Base-by-base conservation (phyloP, 805 yeast species). In the Hanseniaspora guilliermondii region DNA sequence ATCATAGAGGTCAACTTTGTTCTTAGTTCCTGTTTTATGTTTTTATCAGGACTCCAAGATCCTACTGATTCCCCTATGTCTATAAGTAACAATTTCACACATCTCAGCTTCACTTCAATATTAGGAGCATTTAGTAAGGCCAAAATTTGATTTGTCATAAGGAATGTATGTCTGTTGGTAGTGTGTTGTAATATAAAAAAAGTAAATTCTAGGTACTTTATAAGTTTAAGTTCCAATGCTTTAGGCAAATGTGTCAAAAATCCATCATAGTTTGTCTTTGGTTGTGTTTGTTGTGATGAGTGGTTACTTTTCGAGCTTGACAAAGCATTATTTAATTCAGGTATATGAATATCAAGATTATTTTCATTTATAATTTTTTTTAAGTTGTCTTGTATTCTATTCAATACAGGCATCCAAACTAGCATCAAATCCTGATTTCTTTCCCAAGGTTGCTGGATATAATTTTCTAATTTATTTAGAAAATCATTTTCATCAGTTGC, bases 321-420 rank as follows among this genome's bases (percentile, higher is more conserved):
- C 2, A 16, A 3, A 38, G 14, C n/a, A 12, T 38, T 46, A 16
- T 44, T 36, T n/a, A 42, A 58, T 58, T 19, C 38, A 6, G 52
- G 47, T 9, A 69, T 71, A 7, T 58, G 36, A 6, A 63, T 56
- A 11, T 58, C 57, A 49, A 67, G 65, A 2, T 59, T 53, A 61
- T 86, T 83, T 57, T 78, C 78, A 7, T 68, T 68, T 16, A 84
- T 75, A 22, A 76, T 69, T 3, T 62, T 60, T 50, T 80, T 84
- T 53, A 86, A 69, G 6, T 86, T 73, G 12, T 71, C 74, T 64
- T 89, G 96, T 62, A 89, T 79, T 60, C 82, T 73, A 65, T 87
- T 84, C 60, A 91, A 70, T 1, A 86, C 79, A 0, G 83, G 76
- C 30, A 85, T 77, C 93, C 95, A 89, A 56, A 81, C 82, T 57